Base-by-base conservation (phyloP, 1,139 yeast species). In the Yamadazyma buinensis region DNA sequence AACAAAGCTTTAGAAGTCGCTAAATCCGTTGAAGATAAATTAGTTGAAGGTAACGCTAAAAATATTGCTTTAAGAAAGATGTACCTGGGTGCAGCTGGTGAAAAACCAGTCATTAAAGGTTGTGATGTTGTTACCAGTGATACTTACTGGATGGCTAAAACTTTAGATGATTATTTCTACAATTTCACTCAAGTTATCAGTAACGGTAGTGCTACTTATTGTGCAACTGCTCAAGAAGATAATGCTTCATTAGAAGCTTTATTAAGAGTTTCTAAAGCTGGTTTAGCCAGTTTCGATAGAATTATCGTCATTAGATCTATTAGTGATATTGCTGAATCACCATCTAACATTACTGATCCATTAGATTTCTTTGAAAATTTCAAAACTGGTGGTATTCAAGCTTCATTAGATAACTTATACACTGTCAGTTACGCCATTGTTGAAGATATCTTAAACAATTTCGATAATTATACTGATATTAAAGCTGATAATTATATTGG, bases 141-240 rank as follows among this genome's bases (percentile, higher is more conserved):
- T 54, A 75, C 66, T 43, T 79, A 77, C 59, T 80, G 71, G 67
- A 65, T 69, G 31, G 85, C 85, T 39, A 58, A 65, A 35, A 57
- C 58, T 14, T 63, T 79, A 46, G 72, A 68, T 42, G 72, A 75
- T 47, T 64, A 75, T 46, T 76, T 77, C 51, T 52, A 66, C 22
- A 64, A 65, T 51, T 73, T 62, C 49, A 67, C 81, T 23, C 43
- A 49, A 20, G 49, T 77, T 44, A 56, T 78, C 54, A 72, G 84
- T 42, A 80, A 80, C 48, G 79, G 78, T 31, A 67, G 81, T 30
- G 82, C 77, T 17, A 60, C 58, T 21, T 80, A 77, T 61, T 76
- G 84, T 55, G 54, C 80, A 23, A 75, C 83, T 31, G 84, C 82
- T 36, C 84, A 78, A 56, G 86, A 80, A 56, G 85, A 80, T 52